phyloP scores from a whole-genome alignment of 2,329 filamentous ascomycete genomes.

The Lachnellula subtilissima region DNA sequence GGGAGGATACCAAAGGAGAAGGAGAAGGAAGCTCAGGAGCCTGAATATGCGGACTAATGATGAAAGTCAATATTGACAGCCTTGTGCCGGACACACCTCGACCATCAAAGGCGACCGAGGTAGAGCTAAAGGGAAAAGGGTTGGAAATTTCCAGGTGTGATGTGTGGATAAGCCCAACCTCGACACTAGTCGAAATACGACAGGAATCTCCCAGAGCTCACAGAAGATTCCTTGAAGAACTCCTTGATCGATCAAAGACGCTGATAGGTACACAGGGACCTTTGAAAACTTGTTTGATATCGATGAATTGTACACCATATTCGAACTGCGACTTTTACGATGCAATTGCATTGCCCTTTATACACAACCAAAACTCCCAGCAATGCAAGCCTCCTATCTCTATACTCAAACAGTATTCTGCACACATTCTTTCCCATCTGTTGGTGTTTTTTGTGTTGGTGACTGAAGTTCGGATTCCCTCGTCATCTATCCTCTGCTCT shows the following conservation, averaged over 20 bases:
- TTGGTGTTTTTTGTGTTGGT: background rate
- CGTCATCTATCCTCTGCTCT: constrained; percentile 37
- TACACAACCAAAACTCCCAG: constrained; percentile 29
- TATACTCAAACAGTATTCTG: constrained; percentile 25
- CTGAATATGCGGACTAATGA: background rate
- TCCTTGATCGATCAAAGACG: background rate
- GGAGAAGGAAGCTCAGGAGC: background rate
- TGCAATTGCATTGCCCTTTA: constrained; percentile 4
- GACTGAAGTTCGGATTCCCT: background rate
- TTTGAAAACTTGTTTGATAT: background rate
- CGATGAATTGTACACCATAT: constrained; percentile 19
- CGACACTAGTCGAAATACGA: background rate
- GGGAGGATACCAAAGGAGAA: background rate
- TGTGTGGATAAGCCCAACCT: background rate
- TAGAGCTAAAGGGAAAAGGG: too few relatives aligned
- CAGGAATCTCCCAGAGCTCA: background rate
- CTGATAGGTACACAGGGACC: background rate
- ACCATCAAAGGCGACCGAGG: too few relatives aligned
- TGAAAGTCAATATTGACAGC: background rate
- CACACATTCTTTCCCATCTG: constrained; percentile 1
- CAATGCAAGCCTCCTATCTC: constrained; percentile 25
- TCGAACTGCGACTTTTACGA: constrained; percentile 16
- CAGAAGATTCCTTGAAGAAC: background rate
- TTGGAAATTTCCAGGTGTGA: too few relatives aligned
- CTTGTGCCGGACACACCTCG: too few relatives aligned